Percentiles rank a stretch among this genome's conserved stretches.
Evolutionary conservation across 2,329 filamentous ascomycete species (phyloP).

Genomic region (Setomelanomma holmii): DNA sequence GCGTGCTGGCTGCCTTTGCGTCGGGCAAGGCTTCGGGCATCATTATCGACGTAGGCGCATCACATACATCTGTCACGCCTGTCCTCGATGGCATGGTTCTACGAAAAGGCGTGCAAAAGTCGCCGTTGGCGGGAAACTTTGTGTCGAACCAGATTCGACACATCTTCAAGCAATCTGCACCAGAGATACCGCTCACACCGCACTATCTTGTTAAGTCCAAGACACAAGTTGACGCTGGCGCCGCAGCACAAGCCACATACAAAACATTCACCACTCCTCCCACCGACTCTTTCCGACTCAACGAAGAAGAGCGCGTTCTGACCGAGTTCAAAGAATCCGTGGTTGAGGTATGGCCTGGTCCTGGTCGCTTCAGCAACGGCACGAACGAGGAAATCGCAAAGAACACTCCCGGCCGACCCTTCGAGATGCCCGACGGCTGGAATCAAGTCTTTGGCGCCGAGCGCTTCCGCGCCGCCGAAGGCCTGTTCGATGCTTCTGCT

Average conservation of each 20-base stretch:
- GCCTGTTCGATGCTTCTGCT: slow-evolving; percentile 86
- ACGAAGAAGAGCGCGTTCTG: slow-evolving; percentile 91
- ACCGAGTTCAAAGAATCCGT: slow-evolving; percentile 98
- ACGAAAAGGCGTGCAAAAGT: slow-evolving; percentile 84
- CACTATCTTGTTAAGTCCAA: slow-evolving; percentile 90
- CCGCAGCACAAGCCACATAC: slow-evolving; percentile 77
- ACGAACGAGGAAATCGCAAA: slow-evolving; percentile 78
- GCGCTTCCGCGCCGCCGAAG: slow-evolving; percentile 84
- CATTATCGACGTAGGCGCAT: slow-evolving; percentile 89
- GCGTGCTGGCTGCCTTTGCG: slow-evolving; percentile 89
- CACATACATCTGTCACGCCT: slow-evolving; percentile 86
- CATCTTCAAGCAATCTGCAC: slow-evolving; percentile 73
- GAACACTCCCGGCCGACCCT: slow-evolving; percentile 79
- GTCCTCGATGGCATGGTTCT: slow-evolving; percentile 95
- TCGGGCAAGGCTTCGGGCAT: slow-evolving; percentile 92
- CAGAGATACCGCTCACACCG: slow-evolving; percentile 77
- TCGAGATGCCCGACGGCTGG: slow-evolving; percentile 96
- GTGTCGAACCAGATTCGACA: slow-evolving; percentile 86
- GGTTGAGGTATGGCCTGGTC: slow-evolving; percentile 89
- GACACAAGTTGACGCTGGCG: slow-evolving; percentile 83
- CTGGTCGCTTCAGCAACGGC: slow-evolving; percentile 66
- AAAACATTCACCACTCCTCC: slow-evolving; percentile 70
- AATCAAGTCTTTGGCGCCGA: slow-evolving; percentile 95
- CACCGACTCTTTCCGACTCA: slow-evolving; percentile 74
- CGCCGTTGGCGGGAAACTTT: slow-evolving; percentile 86